Evolutionary conservation across 2,329 filamentous ascomycete genomes (phyloP).

Genomic region (Colletotrichum filicis): DNA sequence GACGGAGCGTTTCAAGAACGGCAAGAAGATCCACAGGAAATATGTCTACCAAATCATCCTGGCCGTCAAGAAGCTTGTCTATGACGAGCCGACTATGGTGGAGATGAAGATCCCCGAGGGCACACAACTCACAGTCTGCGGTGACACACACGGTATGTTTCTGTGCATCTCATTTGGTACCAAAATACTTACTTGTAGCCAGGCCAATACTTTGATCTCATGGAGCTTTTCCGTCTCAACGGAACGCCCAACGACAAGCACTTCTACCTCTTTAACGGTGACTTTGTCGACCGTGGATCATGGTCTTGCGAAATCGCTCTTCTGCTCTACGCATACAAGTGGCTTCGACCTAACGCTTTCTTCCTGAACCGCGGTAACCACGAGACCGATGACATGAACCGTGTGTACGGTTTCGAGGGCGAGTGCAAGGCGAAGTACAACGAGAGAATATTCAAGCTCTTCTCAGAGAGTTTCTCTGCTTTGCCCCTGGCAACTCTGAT

Average conservation of each 20-base stretch:
- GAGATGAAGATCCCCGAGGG: slow-evolving; percentile 85
- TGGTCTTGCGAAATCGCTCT: slow-evolving; percentile 99
- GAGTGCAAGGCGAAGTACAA: slow-evolving; percentile 99
- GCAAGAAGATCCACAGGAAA: slow-evolving; percentile 95
- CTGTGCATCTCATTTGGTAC: not conserved
- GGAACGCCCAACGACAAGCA: slow-evolving; percentile 87
- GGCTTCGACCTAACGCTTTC: slow-evolving; percentile 86
- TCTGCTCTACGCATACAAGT: slow-evolving; percentile 95
- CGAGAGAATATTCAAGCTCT: slow-evolving; percentile 94
- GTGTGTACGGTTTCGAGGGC: slow-evolving; percentile 97
- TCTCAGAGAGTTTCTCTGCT: slow-evolving; percentile 97
- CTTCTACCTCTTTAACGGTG: slow-evolving; percentile 97
- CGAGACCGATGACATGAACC: slow-evolving; percentile 99
- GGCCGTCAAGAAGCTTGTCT: slow-evolving; percentile 88
- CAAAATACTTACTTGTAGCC: slow-evolving; percentile 37
- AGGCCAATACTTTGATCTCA: slow-evolving; percentile 95
- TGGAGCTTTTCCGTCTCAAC: slow-evolving; percentile 95
- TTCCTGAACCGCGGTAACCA: slow-evolving; percentile 99
- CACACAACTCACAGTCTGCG: slow-evolving; percentile 89
- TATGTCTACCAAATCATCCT: slow-evolving; percentile 98
- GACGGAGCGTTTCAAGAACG: slow-evolving; percentile 94
- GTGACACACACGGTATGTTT: slow-evolving; percentile 88
- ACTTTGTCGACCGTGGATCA: slow-evolving; percentile 96
- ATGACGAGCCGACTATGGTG: slow-evolving; percentile 96
- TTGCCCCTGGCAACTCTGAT: slow-evolving; percentile 92